Base-by-base conservation (phyloP, 1,139 yeast genomes). In the Diutina rugosa region DNA sequence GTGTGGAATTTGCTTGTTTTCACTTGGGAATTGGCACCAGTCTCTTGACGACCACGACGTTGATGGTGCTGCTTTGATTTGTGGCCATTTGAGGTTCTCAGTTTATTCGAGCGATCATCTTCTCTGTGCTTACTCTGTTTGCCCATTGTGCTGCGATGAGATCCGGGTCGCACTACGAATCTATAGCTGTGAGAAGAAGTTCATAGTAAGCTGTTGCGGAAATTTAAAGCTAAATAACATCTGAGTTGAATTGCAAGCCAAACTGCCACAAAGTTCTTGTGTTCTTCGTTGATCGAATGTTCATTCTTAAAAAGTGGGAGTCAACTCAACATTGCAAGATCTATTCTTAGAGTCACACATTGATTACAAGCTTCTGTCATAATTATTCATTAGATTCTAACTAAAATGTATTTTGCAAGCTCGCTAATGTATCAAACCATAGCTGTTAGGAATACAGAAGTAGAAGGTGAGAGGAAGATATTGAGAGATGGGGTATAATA, bases 111-210 rank as follows among this genome's bases (percentile, higher is more conserved):
- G 62, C 6, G 66, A 61, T 72, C 76, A 3, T 79, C 85, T 44
- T 71, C 67, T 1, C 69, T 70, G 64, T 84, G 84, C 63, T 83
- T 84, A 68, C 84, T 85, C 9, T 89, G 90, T 65, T 84, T 84
- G 7, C 77, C 87, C 88, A 83, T 84, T 9, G 38, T 30, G n/a
- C 12, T 46, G 30, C 28, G 49, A 46, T 46, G 49, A 46, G 49
- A 21, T 18, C 30, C 8, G 7, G 21, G 8, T 44, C 18, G 46
- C 26, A 21, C 46, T 8, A n/a, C 16, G 16, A 21, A 21, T 21
- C 26, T 21, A 21, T 21, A 21, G 4, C 26, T 21, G 26, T 4
- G 26, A 21, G 26, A 21, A 21, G 26, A 21, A 21, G 26, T 21
- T 21, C 26, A 21, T 21, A 21, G 26, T 21, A 21, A 21, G 2